Conservation (phyloP, 2,329 filamentous ascomycete genomes). For the Hypoxylon sp. region DNA sequence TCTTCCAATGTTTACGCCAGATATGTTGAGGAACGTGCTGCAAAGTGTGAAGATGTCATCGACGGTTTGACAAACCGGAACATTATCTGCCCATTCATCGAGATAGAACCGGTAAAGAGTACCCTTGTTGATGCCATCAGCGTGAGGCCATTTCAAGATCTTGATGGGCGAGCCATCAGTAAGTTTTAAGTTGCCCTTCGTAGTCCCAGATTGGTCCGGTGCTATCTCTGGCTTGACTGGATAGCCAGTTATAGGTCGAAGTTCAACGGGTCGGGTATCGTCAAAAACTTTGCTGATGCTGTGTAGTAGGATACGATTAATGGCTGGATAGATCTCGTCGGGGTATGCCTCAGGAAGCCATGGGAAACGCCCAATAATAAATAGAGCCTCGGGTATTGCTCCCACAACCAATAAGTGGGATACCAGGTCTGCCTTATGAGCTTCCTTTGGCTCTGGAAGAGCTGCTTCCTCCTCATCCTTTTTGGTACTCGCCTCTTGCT, state of each 20-base stretch:
- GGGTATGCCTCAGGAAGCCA: slow-evolving; percentile 91
- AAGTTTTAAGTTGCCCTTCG: slow-evolving; percentile 78
- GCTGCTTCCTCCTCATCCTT: slow-evolving; percentile 63
- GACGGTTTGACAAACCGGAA: slow-evolving; percentile 90
- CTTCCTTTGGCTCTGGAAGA: slow-evolving; percentile 80
- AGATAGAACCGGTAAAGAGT: slow-evolving; percentile 94
- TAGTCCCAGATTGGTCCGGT: slow-evolving; percentile 74
- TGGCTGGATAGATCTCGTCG: slow-evolving; percentile 79
- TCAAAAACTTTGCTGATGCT: slow-evolving; percentile 81
- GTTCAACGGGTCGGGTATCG: slow-evolving; percentile 56
- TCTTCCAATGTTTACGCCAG: slow-evolving; percentile 90
- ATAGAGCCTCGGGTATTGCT: slow-evolving; percentile 91
- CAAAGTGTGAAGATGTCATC: slow-evolving; percentile 93
- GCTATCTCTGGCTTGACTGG: slow-evolving; percentile 60
- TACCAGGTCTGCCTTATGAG: slow-evolving; percentile 86
- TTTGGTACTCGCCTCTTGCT: slow-evolving; percentile 62
- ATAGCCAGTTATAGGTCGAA: slow-evolving; percentile 54
- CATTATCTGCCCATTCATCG: slow-evolving; percentile 95
- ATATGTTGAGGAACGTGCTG: slow-evolving; percentile 84
- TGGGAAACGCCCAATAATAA: slow-evolving; percentile 90
- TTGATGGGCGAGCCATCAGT: slow-evolving; percentile 73
- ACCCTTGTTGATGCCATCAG: slow-evolving; percentile 84
- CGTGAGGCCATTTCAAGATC: slow-evolving; percentile 84
- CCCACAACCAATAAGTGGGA: slow-evolving; percentile 91
- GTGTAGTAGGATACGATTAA: slow-evolving; percentile 88